These are phyloP conservation scores for Solanum habrochaites DNA, from an alignment of 257 asterid genomes.

Conservation along the genomic window DNA sequence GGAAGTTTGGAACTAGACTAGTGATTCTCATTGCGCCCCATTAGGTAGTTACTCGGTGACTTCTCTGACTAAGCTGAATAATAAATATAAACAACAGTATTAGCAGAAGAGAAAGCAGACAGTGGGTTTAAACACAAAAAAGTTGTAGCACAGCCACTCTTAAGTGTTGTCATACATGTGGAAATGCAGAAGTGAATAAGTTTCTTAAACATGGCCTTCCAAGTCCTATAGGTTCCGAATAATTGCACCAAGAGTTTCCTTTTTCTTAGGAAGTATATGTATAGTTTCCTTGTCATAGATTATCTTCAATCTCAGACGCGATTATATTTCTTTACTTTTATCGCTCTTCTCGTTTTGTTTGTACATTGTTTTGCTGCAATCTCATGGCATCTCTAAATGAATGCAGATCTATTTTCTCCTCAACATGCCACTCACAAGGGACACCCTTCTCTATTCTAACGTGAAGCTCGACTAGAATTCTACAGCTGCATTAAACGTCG, in stretches of 20 bases:
- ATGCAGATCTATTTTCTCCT: constrained; percentile 69
- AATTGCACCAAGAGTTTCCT: not conserved
- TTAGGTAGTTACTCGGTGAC: not conserved
- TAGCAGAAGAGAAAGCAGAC: not conserved
- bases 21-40: not conserved
- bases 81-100: not conserved
- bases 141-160: not conserved
- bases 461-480: constrained; percentile 72
- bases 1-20: not conserved
- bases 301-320: not conserved
- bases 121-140: not conserved
- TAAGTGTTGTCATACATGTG: not conserved
- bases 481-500: constrained; percentile 1
- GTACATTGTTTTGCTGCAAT: not conserved
- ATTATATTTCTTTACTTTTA: not conserved
- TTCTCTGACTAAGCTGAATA: not conserved
- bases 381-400: constrained; percentile 6
- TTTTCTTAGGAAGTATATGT: not conserved
- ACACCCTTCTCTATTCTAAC: constrained; percentile 86
- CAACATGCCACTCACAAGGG: constrained; percentile 86
- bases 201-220: not conserved
- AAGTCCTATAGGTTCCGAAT: not conserved
- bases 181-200: not conserved
- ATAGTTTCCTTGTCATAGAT: not conserved
- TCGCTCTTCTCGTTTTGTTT: not conserved